Evolutionary conservation across 164 flowering plant genomes (phyloP).

Genomic region (Tetracentron sinense): DNA sequence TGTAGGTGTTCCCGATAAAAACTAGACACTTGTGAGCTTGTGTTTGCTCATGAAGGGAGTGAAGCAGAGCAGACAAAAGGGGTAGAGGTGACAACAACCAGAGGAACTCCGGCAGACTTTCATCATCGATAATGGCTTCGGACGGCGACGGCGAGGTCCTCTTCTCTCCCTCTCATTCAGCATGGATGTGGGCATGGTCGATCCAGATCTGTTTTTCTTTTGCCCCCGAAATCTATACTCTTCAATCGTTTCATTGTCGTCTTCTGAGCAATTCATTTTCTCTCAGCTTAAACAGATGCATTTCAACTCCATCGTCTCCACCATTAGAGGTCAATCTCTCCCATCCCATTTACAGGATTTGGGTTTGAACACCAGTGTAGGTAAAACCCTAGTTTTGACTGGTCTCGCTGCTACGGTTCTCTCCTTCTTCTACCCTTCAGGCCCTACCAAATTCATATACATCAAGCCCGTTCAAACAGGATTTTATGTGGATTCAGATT

Average conservation of each 20-base stretch:
- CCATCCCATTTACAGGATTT: constrained; percentile 73
- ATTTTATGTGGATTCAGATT: constrained; percentile 87
- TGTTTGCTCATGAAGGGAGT: too few species aligned
- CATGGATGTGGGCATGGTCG: too few species aligned
- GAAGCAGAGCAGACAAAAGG: too few species aligned
- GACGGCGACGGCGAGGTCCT: too few species aligned
- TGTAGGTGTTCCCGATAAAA: too few species aligned
- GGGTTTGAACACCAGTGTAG: constrained; percentile 86
- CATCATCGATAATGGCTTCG: too few species aligned
- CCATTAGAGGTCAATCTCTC: constrained; percentile 41
- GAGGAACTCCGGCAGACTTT: too few species aligned
- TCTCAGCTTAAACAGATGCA: neutral
- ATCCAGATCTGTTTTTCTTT: too few species aligned
- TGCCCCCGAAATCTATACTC: constrained; percentile 10
- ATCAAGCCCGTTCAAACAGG: constrained; percentile 94
- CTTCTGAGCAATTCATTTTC: neutral
- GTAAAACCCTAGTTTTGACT: constrained; percentile 90
- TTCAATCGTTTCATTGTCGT: constrained; percentile 9
- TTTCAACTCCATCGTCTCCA: constrained; percentile 12
- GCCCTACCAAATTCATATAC: constrained; percentile 44
- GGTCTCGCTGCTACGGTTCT: constrained; percentile 69
- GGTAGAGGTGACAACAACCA: too few species aligned
- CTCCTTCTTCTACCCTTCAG: constrained; percentile 15
- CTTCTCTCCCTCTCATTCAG: too few species aligned
- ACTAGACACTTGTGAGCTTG: too few species aligned